Base-by-base conservation (phyloP, 768 basidiomycete species). In the Clitopilus passeckerianus region DNA sequence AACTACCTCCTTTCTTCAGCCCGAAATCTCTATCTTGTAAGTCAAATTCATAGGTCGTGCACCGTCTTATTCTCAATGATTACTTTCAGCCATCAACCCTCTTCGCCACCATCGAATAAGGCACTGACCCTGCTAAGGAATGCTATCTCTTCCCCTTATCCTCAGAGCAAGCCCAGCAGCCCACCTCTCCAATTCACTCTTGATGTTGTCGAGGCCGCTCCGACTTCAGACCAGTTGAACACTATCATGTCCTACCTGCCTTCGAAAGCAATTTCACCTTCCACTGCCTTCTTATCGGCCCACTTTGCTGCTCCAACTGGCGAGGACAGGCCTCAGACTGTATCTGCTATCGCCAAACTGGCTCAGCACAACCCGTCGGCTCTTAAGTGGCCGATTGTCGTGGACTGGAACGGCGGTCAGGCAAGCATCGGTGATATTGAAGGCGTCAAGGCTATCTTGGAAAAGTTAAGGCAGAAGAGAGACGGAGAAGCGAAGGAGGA, bases 301-400 rank as follows among this genome's bases (percentile, higher is more conserved):
- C 89, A 89, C 64, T 87, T 86, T 0, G 73, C 82, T 0, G 72
- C 75, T 43, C 74, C 72, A 18, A 71, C 70, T 1, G 74, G 74
- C 12, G 72, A 78, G 0, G 74, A 82, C 6, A 63, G 67, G 1
- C 75, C 77, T 0, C 67, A 70, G 24, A 80, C 71, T 24, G 64
- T 80, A 0, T 70, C 77, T 5, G 80, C 71, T 7, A 73, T 91
- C 8, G 73, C 73, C 1, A 71, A 78, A 27, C 75, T 90, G 9
- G 88, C 77, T 0, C 64, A 73, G 46, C 75, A 77, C 69, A 85
- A 85, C 59, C 87, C 85, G 0, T 77, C 76, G 14, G 83, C 82
- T 15, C 70, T 91, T 63, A 89, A 85, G 63, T 92, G 89, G 89
- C 90, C 90, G 0, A 80, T 92, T 52, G 87, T 92, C 0, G 90